Percentiles rank a stretch among this genome's conserved stretches.
phyloP scores from a whole-genome alignment of 208 protist genomes.

The Kentomonas sorsogonicus region DNA sequence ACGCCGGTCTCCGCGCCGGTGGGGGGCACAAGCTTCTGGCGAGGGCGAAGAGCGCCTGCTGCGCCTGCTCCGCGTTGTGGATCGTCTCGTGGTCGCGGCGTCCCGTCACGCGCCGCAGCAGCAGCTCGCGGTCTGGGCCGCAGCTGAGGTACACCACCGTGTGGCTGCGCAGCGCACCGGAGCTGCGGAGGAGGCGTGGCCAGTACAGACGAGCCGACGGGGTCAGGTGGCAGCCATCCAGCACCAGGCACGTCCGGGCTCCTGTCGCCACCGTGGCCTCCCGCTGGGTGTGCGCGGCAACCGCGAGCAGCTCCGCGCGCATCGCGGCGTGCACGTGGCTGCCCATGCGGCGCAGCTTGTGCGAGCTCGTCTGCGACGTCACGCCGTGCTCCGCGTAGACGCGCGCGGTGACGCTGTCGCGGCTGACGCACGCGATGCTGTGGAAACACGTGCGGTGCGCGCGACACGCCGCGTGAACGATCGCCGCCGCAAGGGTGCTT shows the following conservation, averaged over 20 bases:
- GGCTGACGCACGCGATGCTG: constrained; percentile 44
- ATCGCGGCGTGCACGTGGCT: constrained; percentile 33
- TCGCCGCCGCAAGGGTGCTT: constrained; percentile 19
- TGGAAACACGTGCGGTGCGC: constrained; percentile 33
- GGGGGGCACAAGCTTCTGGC: constrained; percentile 45
- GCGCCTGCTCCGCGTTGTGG: constrained; percentile 33
- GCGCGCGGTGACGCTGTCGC: constrained; percentile 39
- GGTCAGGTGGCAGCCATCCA: constrained; percentile 80
- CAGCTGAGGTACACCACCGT: constrained; percentile 35
- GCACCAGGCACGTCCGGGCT: constrained; percentile 57
- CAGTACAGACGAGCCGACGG: constrained; percentile 28
- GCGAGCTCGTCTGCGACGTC: constrained; percentile 48
- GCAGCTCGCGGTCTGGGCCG: constrained; percentile 28
- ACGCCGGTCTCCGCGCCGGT: constrained; percentile 21
- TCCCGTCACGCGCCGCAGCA: constrained; percentile 25
- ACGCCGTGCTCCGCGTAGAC: constrained; percentile 31
- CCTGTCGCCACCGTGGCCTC: too few relatives aligned
- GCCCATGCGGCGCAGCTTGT: constrained; percentile 53
- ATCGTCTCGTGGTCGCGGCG: constrained; percentile 44
- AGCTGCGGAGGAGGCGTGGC: constrained; percentile 23
- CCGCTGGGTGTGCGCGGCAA: constrained; percentile 11
- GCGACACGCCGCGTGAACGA: too few relatives aligned
- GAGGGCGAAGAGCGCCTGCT: constrained; percentile 67
- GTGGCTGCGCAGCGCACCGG: constrained; percentile 18
- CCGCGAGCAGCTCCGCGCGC: constrained; percentile 15